Conservation (phyloP, 306 rosid species). For the Hippophae gyantsensis region DNA sequence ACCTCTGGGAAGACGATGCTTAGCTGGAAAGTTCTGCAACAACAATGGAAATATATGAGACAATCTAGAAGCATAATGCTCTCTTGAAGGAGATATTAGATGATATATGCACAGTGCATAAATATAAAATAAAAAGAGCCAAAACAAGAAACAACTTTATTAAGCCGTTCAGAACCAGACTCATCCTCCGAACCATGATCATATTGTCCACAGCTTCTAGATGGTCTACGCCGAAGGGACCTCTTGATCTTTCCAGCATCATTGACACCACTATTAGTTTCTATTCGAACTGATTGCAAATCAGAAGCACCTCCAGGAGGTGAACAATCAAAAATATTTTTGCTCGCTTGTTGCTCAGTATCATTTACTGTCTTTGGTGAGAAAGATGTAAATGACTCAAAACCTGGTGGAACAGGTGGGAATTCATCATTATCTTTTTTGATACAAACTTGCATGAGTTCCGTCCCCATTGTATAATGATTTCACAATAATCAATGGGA, state of each 20-base stretch:
- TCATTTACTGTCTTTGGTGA: constrained; percentile 42
- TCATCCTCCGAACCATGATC: constrained; percentile 52
- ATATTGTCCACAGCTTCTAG: constrained; percentile 49
- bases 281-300: constrained; percentile 44
- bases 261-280: constrained; percentile 26
- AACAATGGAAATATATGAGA: constrained; percentile 22
- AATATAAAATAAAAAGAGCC: constrained; percentile 12
- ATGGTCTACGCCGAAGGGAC: constrained; percentile 59
- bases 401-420: constrained; percentile 98
- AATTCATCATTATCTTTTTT: constrained; percentile 86
- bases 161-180: constrained; percentile 49
- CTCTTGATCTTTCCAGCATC: constrained; percentile 52
- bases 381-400: constrained; percentile 75
- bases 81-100: constrained; percentile 8
- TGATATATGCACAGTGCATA: constrained; percentile 1
- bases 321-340: constrained; percentile 33
- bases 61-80: constrained; percentile 15
- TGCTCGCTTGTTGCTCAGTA: constrained; percentile 35
- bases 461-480: constrained; percentile 69
- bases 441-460: constrained; percentile 66
- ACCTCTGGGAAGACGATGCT: constrained; percentile 58
- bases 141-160: constrained; percentile 48
- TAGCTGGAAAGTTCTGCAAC: constrained; percentile 59
- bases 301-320: constrained; percentile 40
- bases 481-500: constrained; percentile 14